Base-by-base conservation (phyloP, 352 stramenopile species). In the Phytophthora aleatoria region DNA sequence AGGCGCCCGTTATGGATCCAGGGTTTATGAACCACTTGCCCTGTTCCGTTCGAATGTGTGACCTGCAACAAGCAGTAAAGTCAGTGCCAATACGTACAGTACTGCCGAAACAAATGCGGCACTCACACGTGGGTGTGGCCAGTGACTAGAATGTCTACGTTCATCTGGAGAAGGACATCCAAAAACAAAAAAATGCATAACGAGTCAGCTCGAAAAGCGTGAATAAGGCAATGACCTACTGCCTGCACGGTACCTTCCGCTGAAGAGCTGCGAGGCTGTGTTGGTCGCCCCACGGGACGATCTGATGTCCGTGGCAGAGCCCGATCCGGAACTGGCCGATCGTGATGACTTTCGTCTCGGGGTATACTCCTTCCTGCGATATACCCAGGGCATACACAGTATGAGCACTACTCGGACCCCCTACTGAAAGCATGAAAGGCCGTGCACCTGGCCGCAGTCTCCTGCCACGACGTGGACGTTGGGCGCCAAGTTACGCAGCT, bases 21-120 rank as follows among this genome's bases (percentile, higher is more conserved):
- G 97, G 97, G 73, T 99, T 99, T 49, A 99, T 92, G 61, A 98
- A 98, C 87, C 93, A 98, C 48, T 96, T 96, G 61, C 95, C 97
- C 50, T 98, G 91, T 54, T 97, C 85, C 35, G 97, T 90, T 20
- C 90, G 81, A 48, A 99, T 92, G 56, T 98, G 81, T 15, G 83
- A 89, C 20, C 84, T 93, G 55, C 9, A 65, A n/a, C 6, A n/a
- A 50, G 38, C 5, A 2, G 8, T 42, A 26, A 1, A 50, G 60
- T 16, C 11, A 45, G 15, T 33, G 13, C 6, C n/a, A 24, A 10
- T 24, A 45, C 27, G 6, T 27, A 12, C 16, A 20, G 0, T 20
- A 5, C 16, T 15, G 36, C 13, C 2, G 39, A 49, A 43, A 27
- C 10, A 20, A 3, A 9, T 20, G 20, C 20, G 20, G 33, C 13